Base-by-base conservation (phyloP, 805 yeast genomes). In the Kuraishia hungarica region DNA sequence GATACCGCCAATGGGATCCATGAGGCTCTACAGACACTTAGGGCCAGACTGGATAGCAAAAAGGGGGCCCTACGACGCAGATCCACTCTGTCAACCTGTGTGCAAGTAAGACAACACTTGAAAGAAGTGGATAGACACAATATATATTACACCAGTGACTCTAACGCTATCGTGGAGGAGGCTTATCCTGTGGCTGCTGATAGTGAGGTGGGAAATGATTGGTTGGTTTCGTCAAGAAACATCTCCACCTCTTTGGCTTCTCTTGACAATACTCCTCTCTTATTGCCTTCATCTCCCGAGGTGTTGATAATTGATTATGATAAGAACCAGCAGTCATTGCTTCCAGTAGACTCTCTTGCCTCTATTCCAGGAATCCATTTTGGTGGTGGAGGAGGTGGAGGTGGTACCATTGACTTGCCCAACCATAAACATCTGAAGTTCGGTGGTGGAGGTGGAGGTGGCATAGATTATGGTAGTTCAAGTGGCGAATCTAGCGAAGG, bases 351-450 rank as follows among this genome's bases (percentile, higher is more conserved):
- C 10, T 51, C 53, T n/a, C n/a, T 17, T n/a, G 19, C 46, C 23
- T 48, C 51, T 19, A 29, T 24, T 6, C 51, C 22, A 17, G 20
- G 24, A 2, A 50, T 50, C 46, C 52, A 28, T 17, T 29, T 50
- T 20, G 52, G 52, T 10, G 52, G 52, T 21, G 52, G 52, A 21
- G n/a, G 26, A 7, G 52, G 52, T 8, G 52, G 52, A 6, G 49
- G 49, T 6, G 49, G 49, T 22, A 47, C 22, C 11, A 22, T 47
- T 8, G 49, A 47, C 49, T 22, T 47, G 49, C 49, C 49, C 20
- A 47, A 47, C 49, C 49, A 47, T 22, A 47, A 22, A 22, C 22
- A 47, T 20, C 6, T 47, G 7, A 47, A 20, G 49, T 47, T 47
- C 15, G 49, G 49, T 19, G 49, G 49, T 19, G 49, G 49, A 13